Base-by-base conservation (phyloP, 768 basidiomycete species). In the Lactifluus subvellereus region DNA sequence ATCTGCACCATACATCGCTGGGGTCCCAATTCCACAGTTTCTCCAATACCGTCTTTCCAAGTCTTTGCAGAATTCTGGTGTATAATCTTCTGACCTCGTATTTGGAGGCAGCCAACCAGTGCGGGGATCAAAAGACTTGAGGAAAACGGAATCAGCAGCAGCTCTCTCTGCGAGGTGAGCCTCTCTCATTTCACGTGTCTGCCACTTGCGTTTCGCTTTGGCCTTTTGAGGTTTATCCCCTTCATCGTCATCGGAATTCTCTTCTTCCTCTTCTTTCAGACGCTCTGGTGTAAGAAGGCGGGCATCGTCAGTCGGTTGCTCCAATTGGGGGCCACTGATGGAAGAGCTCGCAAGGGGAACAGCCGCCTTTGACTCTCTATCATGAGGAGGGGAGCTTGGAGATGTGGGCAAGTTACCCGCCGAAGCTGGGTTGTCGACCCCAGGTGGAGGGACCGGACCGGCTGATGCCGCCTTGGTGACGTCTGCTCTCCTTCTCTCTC, bases 1-100 rank as follows among this genome's bases (percentile, higher is more conserved):
- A 73, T 99, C 97, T 4, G 97, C 97, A 20, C 96, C 97, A 74
- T 99, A 99, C 95, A 93, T 96, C 3, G 95, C 85, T n/a, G 94
- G 80, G 66, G 87, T 89, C 4, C 93, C 91, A 4, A 96, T 73
- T 0, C 93, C 87, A 73, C 92, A 86, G 67, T 90, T 94, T 57
- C 94, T 80, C 97, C 97, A 99, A 74, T 86, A 98, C 59, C 87
- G 82, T 35, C 94, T 80, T 75, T 98, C 95, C 20, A 98, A 80
- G 64, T 87, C 85, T 63, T 84, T 82, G 72, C 95, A 97, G 64
- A 91, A 89, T 65, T 96, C 94, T 13, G 83, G 80, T 0, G 91
- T 94, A 69, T 94, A 99, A 72, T 98, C 94, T 16, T 80, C 76
- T 0, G 85, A 71, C 9, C 77, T 79, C 0, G 91, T 95, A 57